Conservation (phyloP, 805 yeast genomes). For the Scheffersomyces ergatensis region DNA sequence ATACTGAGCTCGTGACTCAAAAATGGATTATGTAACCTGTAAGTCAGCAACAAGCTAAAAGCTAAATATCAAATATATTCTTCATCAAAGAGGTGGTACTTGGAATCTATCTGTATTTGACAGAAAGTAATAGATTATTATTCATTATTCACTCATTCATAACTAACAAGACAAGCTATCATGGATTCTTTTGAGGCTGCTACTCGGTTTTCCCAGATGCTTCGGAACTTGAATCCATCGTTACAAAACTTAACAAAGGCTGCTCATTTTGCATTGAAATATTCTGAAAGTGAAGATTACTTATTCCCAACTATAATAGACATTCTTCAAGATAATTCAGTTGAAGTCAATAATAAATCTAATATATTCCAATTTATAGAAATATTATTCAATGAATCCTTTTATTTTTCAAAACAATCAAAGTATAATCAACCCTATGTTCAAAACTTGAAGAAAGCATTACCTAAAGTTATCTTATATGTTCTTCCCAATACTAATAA, state of each 20-base stretch:
- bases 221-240: constrained; percentile 66
- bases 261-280: constrained; percentile 54
- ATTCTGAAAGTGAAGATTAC: constrained; percentile 63
- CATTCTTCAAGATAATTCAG: constrained; percentile 43
- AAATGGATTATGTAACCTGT: too few relatives aligned
- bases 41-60: too few relatives aligned
- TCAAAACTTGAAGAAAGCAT: constrained; percentile 24
- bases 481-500: constrained; percentile 37
- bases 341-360: constrained; percentile 60
- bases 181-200: constrained; percentile 93
- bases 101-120: too few relatives aligned
- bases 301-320: constrained; percentile 66
- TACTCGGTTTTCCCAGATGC: constrained; percentile 65
- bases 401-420: constrained; percentile 29
- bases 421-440: constrained; percentile 38
- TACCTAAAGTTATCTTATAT: constrained; percentile 31
- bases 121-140: too few relatives aligned
- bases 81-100: too few relatives aligned
- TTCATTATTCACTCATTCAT: too few relatives aligned
- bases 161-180: too few relatives aligned
- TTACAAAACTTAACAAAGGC: constrained; percentile 48
- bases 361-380: constrained; percentile 72
- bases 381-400: constrained; percentile 46
- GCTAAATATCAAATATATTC: too few relatives aligned
- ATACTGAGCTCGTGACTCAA: too few relatives aligned